phyloP scores from a whole-genome alignment of 305 asterid species.

The Fraxinus floribunda region DNA sequence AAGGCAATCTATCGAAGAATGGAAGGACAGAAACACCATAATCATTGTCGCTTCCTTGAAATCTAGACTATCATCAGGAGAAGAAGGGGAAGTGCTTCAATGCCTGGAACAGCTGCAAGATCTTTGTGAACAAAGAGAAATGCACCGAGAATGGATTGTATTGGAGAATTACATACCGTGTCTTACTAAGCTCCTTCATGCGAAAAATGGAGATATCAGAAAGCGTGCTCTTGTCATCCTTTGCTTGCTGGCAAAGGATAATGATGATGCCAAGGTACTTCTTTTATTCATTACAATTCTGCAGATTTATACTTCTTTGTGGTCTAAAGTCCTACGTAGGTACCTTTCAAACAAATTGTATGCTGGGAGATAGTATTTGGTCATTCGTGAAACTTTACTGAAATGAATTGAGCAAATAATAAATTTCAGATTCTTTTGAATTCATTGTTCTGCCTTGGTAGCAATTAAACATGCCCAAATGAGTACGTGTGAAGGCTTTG shows the following conservation, averaged over 20 bases:
- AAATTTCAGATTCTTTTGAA: background rate
- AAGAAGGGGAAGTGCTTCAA: constrained; percentile 44
- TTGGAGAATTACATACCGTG: constrained; percentile 57
- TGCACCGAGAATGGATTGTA: constrained; percentile 62
- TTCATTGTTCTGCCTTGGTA: background rate
- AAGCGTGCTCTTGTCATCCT: constrained; percentile 49
- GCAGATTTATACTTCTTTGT: background rate
- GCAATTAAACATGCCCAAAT: background rate
- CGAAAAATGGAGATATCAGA: constrained; percentile 51
- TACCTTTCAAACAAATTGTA: background rate
- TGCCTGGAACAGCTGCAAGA: constrained; percentile 44
- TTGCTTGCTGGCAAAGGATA: constrained; percentile 53
- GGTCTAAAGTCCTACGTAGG: background rate
- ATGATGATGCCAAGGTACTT: constrained; percentile 59
- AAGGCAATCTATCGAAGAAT: constrained; percentile 72
- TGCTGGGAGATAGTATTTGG: background rate
- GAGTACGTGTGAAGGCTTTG: background rate
- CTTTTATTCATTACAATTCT: background rate
- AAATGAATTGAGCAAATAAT: background rate
- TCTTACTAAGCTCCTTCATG: constrained; percentile 48
- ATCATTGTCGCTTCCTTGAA: constrained; percentile 49
- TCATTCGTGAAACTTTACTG: background rate
- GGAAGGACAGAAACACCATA: constrained; percentile 71
- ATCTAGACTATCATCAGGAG: constrained; percentile 38
- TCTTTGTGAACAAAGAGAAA: constrained; percentile 59